Base-by-base conservation (phyloP, 306 rosid species). In the Vigna angularis region DNA sequence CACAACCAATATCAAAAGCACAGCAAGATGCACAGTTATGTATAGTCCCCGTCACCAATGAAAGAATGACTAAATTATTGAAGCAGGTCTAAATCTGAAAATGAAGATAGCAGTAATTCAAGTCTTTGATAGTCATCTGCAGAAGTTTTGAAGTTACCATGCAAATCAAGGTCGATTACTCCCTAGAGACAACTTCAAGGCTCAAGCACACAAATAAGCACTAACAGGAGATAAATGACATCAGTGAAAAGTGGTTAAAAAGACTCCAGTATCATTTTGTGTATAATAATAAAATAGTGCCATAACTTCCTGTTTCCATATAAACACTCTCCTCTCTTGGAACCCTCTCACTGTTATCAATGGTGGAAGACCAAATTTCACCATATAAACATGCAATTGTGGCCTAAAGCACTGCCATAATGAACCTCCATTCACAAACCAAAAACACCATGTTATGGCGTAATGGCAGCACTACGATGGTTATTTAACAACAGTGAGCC, bases 141-240 rank as follows among this genome's bases (percentile, higher is more conserved):
- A 49, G 63, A 38, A 17, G 49, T 45, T 51, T 64, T 9, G 52
- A 51, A 73, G 8, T 42, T 58, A 56, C 30, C 56, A 42, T 32
- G 79, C 63, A 62, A 75, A 62, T 51, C 18, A 52, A 51, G 1
- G 15, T 51, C 24, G 24, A 36, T 4, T 11, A 55, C 52, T 13
- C 13, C 56, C 13, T 48, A 26, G 28, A 55, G 66, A 56, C 53
- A 72, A 56, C 66, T 55, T 72, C 66, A 30, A 12, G 42, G 42
- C 42, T 28, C 51, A 71, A 72, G 66, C 65, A 72, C 22, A 40
- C 8, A 72, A 22, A 72, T 30, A 70, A 49, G 75, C 32, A 34
- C 74, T 24, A 70, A 28, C 34, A 18, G 24, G 24, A 51, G 64
- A 71, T 15, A 38, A 71, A 34, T 34, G 18, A 18, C 50, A 32